A percentile compares a stretch with the other conserved stretches of the same genome.
Conservation (phyloP, 106 monocot genomes). For the Dendrobium catenatum region DNA sequence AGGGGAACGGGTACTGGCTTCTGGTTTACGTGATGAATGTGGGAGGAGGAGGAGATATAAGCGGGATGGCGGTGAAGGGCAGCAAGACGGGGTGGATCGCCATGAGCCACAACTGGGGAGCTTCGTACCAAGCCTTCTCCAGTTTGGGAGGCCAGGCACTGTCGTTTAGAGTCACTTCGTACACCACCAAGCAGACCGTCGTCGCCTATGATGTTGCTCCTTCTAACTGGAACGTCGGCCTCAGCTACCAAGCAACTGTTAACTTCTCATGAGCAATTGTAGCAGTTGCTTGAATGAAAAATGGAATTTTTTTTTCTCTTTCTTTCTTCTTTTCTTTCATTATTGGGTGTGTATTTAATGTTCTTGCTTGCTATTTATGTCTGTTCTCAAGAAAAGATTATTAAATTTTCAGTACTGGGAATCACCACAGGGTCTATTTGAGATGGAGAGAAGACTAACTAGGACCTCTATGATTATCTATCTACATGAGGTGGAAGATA, state of each 20-base stretch:
- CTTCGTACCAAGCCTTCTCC: conserved; percentile 61
- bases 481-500: too few species aligned
- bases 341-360: too few species aligned
- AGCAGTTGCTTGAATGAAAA: not conserved
- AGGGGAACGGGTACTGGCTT: conserved; percentile 83
- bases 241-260: conserved; percentile 40
- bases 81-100: conserved; percentile 37
- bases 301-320: too few species aligned
- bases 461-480: too few species aligned
- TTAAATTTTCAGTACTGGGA: too few species aligned
- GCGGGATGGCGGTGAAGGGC: conserved; percentile 52
- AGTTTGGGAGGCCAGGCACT: conserved; percentile 36
- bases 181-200: conserved; percentile 45
- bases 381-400: too few species aligned
- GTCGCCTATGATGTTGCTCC: conserved; percentile 57
- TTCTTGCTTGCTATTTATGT: too few species aligned
- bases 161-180: conserved; percentile 57
- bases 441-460: too few species aligned
- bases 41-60: conserved; percentile 57
- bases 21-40: conserved; percentile 73
- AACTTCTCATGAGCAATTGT: not conserved
- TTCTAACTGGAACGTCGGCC: conserved; percentile 42
- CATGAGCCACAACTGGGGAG: conserved; percentile 89
- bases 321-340: too few species aligned
- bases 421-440: too few species aligned